phyloP scores from a whole-genome alignment of 768 basidiomycete genomes.

The Tylopilus intermedius region DNA sequence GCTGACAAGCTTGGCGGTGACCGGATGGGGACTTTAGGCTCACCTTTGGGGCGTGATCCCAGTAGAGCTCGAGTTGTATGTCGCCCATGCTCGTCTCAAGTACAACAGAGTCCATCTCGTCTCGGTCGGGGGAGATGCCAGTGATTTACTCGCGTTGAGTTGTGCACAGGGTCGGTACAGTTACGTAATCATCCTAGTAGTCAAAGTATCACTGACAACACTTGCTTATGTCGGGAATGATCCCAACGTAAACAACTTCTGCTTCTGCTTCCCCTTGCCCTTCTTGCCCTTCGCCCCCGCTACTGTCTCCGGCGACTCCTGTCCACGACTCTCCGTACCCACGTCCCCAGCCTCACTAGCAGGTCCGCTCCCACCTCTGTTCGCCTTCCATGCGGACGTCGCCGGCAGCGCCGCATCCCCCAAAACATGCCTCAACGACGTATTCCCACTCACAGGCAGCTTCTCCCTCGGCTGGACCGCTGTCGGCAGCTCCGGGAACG shows the following conservation, averaged over 20 bases:
- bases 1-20: too few relatives aligned
- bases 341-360: not conserved
- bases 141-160: too few relatives aligned
- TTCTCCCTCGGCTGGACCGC: conserved; percentile 37
- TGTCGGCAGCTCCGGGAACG: conserved; percentile 70
- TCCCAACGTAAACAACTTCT: conserved; percentile 71
- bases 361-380: not conserved
- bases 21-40: conserved; percentile 3
- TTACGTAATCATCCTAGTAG: too few relatives aligned
- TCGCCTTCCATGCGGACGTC: conserved; percentile 30
- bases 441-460: conserved; percentile 54
- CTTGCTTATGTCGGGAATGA: conserved; percentile 37
- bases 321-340: not conserved
- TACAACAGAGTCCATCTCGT: conserved; percentile 49
- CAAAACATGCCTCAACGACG: conserved; percentile 62
- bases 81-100: conserved; percentile 84
- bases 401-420: conserved; percentile 18
- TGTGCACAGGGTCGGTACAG: too few relatives aligned
- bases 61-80: conserved; percentile 87
- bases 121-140: too few relatives aligned
- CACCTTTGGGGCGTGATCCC: conserved; percentile 80
- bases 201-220: too few relatives aligned
- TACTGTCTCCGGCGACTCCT: too few relatives aligned
- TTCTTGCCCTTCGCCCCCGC: conserved; percentile 55
- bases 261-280: conserved; percentile 78